Conservation (phyloP, 345 rosid genomes). For the Trapa incisa region DNA sequence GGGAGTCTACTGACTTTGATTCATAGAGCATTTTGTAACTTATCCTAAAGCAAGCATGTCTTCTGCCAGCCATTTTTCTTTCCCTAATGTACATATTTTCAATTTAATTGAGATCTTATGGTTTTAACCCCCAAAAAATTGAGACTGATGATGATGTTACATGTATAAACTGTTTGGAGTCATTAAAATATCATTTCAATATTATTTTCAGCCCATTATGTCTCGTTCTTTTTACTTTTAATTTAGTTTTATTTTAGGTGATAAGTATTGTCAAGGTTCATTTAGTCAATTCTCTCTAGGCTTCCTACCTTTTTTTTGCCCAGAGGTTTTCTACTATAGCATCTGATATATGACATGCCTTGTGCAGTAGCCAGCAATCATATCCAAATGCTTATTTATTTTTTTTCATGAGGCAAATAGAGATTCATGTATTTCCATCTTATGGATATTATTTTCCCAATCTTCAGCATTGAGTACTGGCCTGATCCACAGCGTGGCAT, state of each 20-base stretch:
- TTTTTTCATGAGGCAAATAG: neutral
- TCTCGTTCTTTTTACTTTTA: neutral
- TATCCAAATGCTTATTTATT: neutral
- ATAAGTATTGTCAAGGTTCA: neutral
- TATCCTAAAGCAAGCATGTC: neutral
- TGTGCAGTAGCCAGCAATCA: neutral
- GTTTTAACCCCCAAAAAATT: neutral
- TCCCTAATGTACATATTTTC: neutral
- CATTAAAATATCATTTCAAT: neutral
- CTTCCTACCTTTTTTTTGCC: neutral
- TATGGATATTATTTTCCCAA: neutral
- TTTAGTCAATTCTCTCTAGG: neutral
- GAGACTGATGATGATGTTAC: neutral
- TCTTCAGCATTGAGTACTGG: slow-evolving; percentile 94
- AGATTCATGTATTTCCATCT: neutral
- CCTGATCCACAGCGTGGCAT: slow-evolving; percentile 98
- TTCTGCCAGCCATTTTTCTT: neutral
- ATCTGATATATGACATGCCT: neutral
- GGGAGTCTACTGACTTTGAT: neutral
- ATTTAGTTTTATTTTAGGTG: neutral
- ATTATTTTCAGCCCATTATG: neutral
- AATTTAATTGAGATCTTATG: neutral
- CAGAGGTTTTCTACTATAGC: too few species aligned
- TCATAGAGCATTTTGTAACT: neutral
- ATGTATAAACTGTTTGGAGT: neutral